These are phyloP conservation scores for Macrophomina tecta DNA, from an alignment of 2,329 filamentous ascomycete species.

Conservation along the genomic window DNA sequence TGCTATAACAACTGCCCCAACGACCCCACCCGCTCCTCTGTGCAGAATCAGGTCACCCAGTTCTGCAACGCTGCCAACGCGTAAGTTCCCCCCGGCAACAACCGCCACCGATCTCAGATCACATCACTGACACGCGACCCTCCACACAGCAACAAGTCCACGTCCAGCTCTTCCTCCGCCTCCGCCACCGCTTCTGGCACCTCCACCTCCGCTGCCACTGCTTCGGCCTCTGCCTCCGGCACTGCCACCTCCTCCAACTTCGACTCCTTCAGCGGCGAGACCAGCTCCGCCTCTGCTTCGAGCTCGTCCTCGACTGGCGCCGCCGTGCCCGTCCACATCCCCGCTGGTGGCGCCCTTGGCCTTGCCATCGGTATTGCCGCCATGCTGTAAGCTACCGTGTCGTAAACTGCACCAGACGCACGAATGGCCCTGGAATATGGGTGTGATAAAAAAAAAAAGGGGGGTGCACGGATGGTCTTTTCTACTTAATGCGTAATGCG, in stretches of 20 bases:
- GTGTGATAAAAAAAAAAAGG: too few species aligned
- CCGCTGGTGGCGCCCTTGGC: constrained; percentile 12
- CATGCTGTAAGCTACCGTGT: neutral
- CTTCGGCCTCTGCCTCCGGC: constrained; percentile 2
- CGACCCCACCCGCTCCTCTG: constrained; percentile 44
- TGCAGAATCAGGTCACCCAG: constrained; percentile 43
- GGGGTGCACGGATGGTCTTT: too few species aligned
- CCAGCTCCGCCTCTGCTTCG: constrained; percentile 1
- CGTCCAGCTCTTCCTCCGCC: neutral
- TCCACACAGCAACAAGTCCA: constrained; percentile 1
- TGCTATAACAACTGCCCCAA: constrained; percentile 71
- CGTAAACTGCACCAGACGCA: too few species aligned
- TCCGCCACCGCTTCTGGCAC: neutral
- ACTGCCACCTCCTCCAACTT: constrained; percentile 1
- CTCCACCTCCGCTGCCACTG: neutral
- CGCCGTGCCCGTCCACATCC: constrained; percentile 8
- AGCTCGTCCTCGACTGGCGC: constrained; percentile 1
- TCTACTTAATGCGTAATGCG: too few species aligned
- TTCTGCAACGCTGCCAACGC: constrained; percentile 52
- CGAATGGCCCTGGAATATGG: too few species aligned
- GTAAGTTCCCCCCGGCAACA: constrained; percentile 33
- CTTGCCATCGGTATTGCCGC: constrained; percentile 8
- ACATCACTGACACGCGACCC: neutral
- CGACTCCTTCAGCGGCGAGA: constrained; percentile 14
- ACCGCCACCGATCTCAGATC: too few species aligned